Conservation (phyloP, 2,329 filamentous ascomycete genomes). For the Endothia cerciana region DNA sequence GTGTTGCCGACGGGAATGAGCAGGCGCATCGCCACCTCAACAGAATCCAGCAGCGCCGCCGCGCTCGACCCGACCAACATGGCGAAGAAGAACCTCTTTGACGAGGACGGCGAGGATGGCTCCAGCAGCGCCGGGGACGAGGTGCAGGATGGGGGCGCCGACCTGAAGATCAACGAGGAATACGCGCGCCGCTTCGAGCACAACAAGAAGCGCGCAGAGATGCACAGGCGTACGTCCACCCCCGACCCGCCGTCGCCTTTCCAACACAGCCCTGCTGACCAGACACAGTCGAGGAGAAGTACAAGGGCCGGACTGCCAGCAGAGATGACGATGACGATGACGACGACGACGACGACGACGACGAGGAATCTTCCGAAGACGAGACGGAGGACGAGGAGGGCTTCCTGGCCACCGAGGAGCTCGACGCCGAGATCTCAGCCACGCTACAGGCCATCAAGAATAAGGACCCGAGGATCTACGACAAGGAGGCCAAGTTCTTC, state of each 20-base stretch:
- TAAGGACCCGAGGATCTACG: constrained; percentile 92
- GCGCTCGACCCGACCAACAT: constrained; percentile 35
- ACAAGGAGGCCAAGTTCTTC: constrained; percentile 80
- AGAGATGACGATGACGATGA: constrained; percentile 52
- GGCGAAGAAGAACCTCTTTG: constrained; percentile 55
- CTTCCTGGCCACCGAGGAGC: constrained; percentile 79
- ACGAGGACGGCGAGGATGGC: constrained; percentile 49
- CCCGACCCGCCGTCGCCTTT: background rate
- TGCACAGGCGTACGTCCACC: constrained; percentile 62
- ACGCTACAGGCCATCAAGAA: constrained; percentile 85
- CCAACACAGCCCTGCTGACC: background rate
- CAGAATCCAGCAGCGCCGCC: background rate
- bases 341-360: constrained; percentile 53
- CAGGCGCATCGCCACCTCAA: constrained; percentile 3
- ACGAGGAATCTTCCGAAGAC: constrained; percentile 69
- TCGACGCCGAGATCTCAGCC: constrained; percentile 85
- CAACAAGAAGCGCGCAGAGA: constrained; percentile 95
- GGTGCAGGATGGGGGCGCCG: constrained; percentile 34
- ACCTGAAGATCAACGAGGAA: constrained; percentile 85
- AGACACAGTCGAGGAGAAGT: constrained; percentile 83
- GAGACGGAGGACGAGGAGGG: constrained; percentile 91
- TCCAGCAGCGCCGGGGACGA: constrained; percentile 45
- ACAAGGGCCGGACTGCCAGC: constrained; percentile 46
- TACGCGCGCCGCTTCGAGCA: constrained; percentile 90
- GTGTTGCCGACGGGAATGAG: background rate